Base-by-base conservation (phyloP, 306 rosid species). In the Cucurbita maxima region DNA sequence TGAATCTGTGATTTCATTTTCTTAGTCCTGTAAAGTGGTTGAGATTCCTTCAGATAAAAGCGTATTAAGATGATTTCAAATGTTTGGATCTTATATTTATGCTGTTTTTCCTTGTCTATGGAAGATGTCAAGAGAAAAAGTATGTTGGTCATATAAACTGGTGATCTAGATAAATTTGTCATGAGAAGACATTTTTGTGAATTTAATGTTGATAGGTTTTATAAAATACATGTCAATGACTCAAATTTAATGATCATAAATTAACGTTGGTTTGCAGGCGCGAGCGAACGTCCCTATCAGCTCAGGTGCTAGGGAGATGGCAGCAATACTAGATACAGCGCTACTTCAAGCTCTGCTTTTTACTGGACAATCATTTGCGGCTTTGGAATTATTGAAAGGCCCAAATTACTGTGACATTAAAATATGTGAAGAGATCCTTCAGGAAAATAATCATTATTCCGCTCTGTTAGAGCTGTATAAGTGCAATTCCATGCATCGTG, bases 241-340 rank as follows among this genome's bases (percentile, higher is more conserved):
- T 64, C 48, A n/a, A 59, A 5, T 18, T 41, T 41, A 6, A 43
- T 66, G 72, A 44, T 20, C n/a, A 6, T 12, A 48, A 13, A 71
- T 76, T 78, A 15, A 77, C 34, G 76, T 76, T 81, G 74, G 81
- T 52, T 71, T 63, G 57, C 80, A 94, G 96, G 99, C 89, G 70
- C 90, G 91, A 78, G 89, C 86, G 57, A 86, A 77, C 75, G 63
- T 84, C 57, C 53, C 84, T 47, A 75, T 95, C 75, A 71, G 96
- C 76, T 91, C 99, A 52, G 88, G 87, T 78, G 96, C 99, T 64
- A 81, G 97, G 81, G 97, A 95, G 81, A 84, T 89, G 92, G 97
- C 99, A 62, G 86, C 96, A 19, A 76, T 95, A 78, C 87, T 95
- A 73, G 99, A 95, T 79, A 95, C 97, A 58, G 91, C 92, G 37